Evolutionary conservation across 2,329 filamentous ascomycete genomes (phyloP).

Genomic region (Fusarium sp.): DNA sequence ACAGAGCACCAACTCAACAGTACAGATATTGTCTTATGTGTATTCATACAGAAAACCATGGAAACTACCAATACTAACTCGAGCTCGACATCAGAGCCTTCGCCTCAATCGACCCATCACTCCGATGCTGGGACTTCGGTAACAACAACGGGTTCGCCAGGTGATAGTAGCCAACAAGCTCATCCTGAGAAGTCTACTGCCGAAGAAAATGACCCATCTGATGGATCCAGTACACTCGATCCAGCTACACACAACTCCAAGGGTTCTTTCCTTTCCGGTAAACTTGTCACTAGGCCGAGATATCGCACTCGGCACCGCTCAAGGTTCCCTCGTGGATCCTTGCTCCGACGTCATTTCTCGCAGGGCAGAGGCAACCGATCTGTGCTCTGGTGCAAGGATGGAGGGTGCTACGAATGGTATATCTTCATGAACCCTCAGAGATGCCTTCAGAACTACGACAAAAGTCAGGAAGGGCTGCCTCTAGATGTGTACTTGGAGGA

Average conservation of each 20-base stretch:
- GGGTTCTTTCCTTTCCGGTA: neutral
- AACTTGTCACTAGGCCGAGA: neutral
- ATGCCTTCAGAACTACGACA: constrained; percentile 10
- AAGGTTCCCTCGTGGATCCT: constrained; percentile 25
- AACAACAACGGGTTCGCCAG: neutral
- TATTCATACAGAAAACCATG: constrained; percentile 2
- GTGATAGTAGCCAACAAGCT: neutral
- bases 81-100: neutral
- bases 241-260: neutral
- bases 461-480: constrained; percentile 15
- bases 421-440: constrained; percentile 23
- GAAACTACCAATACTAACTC: neutral
- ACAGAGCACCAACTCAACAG: too few relatives aligned
- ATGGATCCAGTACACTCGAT: neutral
- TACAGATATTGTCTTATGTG: neutral
- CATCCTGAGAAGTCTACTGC: too few relatives aligned
- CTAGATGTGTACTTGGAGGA: constrained; percentile 34
- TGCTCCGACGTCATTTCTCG: constrained; percentile 34
- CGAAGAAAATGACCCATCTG: neutral
- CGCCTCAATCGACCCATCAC: neutral
- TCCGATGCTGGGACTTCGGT: neutral
- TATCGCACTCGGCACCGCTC: constrained; percentile 27
- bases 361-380: constrained; percentile 37
- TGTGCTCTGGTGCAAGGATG: constrained; percentile 36
- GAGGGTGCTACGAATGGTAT: constrained; percentile 18